A percentile compares a stretch with the other conserved stretches of the same genome.
These are phyloP conservation scores for Suillus alpinus DNA, from an alignment of 768 basidiomycete genomes.

Conservation along the genomic window DNA sequence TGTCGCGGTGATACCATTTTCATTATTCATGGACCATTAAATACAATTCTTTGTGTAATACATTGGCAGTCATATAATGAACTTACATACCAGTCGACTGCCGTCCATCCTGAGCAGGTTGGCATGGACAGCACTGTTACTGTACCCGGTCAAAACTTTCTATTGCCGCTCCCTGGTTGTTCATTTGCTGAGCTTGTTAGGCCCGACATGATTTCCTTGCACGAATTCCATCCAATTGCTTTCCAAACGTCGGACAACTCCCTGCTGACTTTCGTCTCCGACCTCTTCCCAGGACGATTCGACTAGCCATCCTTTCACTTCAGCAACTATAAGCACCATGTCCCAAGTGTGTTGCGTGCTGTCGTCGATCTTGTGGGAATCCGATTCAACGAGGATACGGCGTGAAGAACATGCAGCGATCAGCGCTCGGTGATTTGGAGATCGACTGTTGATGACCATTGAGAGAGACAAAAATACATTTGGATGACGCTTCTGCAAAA, in stretches of 20 bases:
- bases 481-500: conserved; percentile 54
- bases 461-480: conserved; percentile 91
- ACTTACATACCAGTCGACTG: not conserved
- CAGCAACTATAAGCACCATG: conserved; percentile 69
- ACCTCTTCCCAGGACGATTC: conserved; percentile 56
- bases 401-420: conserved; percentile 60
- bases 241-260: conserved; percentile 63
- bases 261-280: conserved; percentile 43
- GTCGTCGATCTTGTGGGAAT: conserved; percentile 65
- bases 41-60: not conserved
- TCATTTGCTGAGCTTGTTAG: conserved; percentile 7
- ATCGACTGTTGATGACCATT: conserved; percentile 77
- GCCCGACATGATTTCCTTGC: conserved; percentile 39
- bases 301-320: conserved; percentile 72
- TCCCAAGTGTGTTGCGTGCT: conserved; percentile 69
- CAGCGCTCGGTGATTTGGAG: conserved; percentile 58
- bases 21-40: conserved; percentile 2
- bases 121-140: not conserved
- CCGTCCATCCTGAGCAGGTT: not conserved
- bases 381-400: conserved; percentile 84
- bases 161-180: conserved; percentile 2
- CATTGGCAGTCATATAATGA: not conserved
- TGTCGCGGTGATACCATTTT: conserved; percentile 26
- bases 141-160: not conserved
- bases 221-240: conserved; percentile 70